Evolutionary conservation across 345 rosid species (phyloP), one percentile per base, ranked within the genome.

Genomic region (Trapa bicornis): DNA sequence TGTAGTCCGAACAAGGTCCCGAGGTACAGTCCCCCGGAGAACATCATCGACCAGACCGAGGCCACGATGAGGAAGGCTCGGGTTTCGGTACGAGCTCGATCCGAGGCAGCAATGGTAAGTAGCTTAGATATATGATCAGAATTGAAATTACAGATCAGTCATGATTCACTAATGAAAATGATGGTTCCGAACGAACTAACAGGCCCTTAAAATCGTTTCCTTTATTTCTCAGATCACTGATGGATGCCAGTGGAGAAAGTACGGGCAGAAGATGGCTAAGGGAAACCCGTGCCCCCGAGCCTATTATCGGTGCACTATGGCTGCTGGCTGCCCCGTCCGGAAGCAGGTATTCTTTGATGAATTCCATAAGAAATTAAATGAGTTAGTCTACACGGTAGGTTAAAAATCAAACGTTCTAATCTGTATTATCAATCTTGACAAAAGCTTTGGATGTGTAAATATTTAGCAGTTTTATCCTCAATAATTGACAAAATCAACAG

Each of bases 251-350:
- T 87, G 94, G 94, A 68, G 90, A 65, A 85, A 87, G 67, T 87
- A 85, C 66, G 94, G 94, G 11, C 94, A 87, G 76, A 87, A 87
- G 71, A 84, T 84, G 88, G 94, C 90, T 0, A 87, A 87, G 61
- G 94, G 90, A 71, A 87, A 87, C 72, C 90, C 94, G 2, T 85
- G 87, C 69, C 94, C 94, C 63, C 85, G 94, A 61, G 94, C 94
- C 37, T 87, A 87, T 52, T 84, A 87, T 52, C 78, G 94, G 47
- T 87, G 94, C 74, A 87, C 94, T 68, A 87, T 87, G 94, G 90
- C 87, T 17, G 84, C 83, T 33, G 90, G 90, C 67, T 87, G 94
- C 73, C 94, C 94, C 0, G 94, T 87, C 73, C 76, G 94, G 56
- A 87, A 87, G 78, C 93, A 87, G 74, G 93, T 85, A 74, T 3